These are phyloP conservation scores for Chlorella sp. DNA, from an alignment of 139 green algal genomes.

Conservation along the genomic window DNA sequence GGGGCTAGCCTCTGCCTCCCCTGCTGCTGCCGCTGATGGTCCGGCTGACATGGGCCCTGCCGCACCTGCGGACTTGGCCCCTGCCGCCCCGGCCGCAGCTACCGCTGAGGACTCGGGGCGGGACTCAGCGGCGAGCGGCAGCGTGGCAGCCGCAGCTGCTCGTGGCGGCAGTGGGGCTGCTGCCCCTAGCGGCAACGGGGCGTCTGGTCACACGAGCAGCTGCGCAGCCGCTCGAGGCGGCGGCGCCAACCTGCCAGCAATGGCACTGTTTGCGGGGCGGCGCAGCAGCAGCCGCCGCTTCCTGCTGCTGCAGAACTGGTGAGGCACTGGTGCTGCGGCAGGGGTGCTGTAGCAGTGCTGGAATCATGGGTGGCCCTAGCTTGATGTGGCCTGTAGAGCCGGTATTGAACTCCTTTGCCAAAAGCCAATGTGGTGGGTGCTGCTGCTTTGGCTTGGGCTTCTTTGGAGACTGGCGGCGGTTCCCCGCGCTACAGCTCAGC, in stretches of 20 bases:
- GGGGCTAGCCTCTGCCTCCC: background rate
- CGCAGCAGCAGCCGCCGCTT: constrained; percentile 63
- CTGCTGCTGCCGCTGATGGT: background rate
- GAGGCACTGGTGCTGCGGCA: background rate
- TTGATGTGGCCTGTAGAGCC: too few relatives aligned
- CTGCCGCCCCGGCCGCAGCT: too few relatives aligned
- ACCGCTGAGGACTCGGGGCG: too few relatives aligned
- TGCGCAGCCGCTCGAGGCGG: background rate
- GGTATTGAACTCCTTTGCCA: too few relatives aligned
- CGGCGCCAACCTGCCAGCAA: background rate
- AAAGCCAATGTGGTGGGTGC: too few relatives aligned
- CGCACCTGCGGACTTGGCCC: too few relatives aligned
- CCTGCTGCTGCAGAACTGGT: constrained; percentile 76
- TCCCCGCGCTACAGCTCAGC: too few relatives aligned
- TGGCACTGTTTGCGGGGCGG: constrained; percentile 72
- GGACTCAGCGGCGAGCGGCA: too few relatives aligned
- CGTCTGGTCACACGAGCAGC: background rate
- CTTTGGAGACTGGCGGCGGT: too few relatives aligned
- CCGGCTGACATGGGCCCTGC: too few relatives aligned
- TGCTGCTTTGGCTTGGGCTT: too few relatives aligned
- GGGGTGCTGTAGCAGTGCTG: background rate
- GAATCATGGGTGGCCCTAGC: too few relatives aligned
- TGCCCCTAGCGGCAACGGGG: background rate
- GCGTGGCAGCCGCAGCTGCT: background rate
- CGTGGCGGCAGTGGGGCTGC: background rate